These are phyloP conservation scores for Stevia rebaudiana DNA, from an alignment of 140 eudicot genomes.

Conservation along the genomic window DNA sequence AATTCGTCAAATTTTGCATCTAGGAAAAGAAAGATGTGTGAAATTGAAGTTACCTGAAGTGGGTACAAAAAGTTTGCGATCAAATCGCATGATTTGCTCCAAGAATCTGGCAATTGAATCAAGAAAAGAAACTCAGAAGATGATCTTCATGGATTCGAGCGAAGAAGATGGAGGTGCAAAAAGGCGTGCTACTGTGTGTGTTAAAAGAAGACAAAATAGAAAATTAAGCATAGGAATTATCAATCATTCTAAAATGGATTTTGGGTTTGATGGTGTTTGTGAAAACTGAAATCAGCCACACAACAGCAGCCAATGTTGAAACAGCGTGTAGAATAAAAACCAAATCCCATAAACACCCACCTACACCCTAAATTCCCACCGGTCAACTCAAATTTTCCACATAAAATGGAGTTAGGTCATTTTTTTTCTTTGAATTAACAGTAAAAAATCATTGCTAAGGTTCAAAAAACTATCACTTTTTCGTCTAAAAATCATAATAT, in stretches of 20 bases:
- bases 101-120: slow-evolving; percentile 17
- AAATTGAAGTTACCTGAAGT: slow-evolving; percentile 11
- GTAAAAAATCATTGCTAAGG: too few relatives aligned
- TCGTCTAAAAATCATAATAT: too few relatives aligned
- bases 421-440: too few relatives aligned
- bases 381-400: slow-evolving; percentile 12
- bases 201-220: slow-evolving; percentile 24
- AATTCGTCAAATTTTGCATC: slow-evolving; percentile 29
- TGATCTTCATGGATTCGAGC: slow-evolving; percentile 19
- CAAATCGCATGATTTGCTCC: slow-evolving; percentile 24
- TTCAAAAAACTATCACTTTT: too few relatives aligned
- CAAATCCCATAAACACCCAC: slow-evolving; percentile 22
- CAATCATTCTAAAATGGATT: slow-evolving; percentile 29
- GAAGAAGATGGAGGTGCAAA: slow-evolving; percentile 18
- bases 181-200: slow-evolving; percentile 28
- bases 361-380: slow-evolving; percentile 11
- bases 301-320: slow-evolving; percentile 44
- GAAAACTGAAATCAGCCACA: slow-evolving; percentile 28
- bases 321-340: slow-evolving; percentile 6
- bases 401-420: too few relatives aligned
- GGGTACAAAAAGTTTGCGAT: slow-evolving; percentile 2
- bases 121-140: slow-evolving; percentile 12
- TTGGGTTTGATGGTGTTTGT: slow-evolving; percentile 33
- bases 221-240: slow-evolving; percentile 26
- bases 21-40: slow-evolving; percentile 22